Evolutionary conservation across 192 early-diverging fungal genomes (phyloP), one percentile per base, ranked within the genome.

Genomic region (Glomus cerebriforme): DNA sequence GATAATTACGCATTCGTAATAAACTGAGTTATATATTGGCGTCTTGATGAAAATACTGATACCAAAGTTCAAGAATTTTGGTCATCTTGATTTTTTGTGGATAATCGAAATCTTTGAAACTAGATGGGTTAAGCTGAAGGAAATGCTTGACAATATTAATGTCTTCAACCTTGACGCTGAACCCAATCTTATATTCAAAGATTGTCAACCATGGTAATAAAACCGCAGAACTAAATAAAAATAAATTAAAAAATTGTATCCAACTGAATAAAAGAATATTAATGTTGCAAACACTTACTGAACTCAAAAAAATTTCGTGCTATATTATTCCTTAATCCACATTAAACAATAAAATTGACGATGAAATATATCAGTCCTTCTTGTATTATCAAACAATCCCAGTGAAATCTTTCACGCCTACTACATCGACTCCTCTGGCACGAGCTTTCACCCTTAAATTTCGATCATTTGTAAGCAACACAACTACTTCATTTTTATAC

Each of bases 371-470:
- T 0, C 3, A 6, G 9, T 1, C 17, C 3, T 19, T 54, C 13
- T 9, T 39, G 7, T 39, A 39, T 54, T 54, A 54, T 66, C 64
- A 66, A 31, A 66, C 17, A 6, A 66, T 15, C 35, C 31, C 64
- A 32, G 26, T 34, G 29, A 87, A 63, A 79, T 84, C 84, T 7
- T 81, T 79, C 26, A 83, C 81, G 7, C 80, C 83, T 5, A 83
- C 69, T 0, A 90, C 87, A 54, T 87, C 79, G 2, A 90, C 82
- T 39, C 80, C 86, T 65, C 87, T 81, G 10, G 87, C 87, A 47
- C 87, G 80, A 2, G 89, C 89, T 75, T 90, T 90, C 10, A 90
- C 84, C 15, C 87, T 83, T 34, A 90, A 65, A 64, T 90, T 90
- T 26, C 89, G 85, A 83, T 90, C 89, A 49, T 83, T 86, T 34